phyloP scores from a whole-genome alignment of 2,329 filamentous ascomycete genomes.

The Fusarium sp. region DNA sequence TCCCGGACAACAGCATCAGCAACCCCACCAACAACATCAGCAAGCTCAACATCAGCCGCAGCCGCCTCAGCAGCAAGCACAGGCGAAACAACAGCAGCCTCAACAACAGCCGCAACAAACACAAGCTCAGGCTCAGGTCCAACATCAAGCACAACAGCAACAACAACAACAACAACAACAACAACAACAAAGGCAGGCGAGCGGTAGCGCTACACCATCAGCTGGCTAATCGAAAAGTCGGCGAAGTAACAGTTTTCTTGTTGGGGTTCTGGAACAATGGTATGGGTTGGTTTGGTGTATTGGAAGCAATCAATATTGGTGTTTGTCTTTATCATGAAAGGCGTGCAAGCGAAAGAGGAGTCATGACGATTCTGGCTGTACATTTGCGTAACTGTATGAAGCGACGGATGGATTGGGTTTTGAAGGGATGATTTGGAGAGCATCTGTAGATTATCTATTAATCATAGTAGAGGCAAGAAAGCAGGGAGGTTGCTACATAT shows the following conservation, averaged over 20 bases:
- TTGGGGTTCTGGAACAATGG: conserved; percentile 30
- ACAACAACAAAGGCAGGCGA: conserved; percentile 52
- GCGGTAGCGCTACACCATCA: conserved; percentile 57
- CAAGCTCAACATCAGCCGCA: conserved; percentile 39
- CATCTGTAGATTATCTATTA: conserved; percentile 42
- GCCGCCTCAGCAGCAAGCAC: conserved; percentile 23
- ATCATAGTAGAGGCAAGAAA: conserved; percentile 33
- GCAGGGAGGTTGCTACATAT: conserved; percentile 15
- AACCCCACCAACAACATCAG: conserved; percentile 45
- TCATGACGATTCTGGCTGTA: conserved; percentile 27
- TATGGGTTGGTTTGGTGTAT: conserved; percentile 18
- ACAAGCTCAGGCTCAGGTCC: conserved; percentile 13
- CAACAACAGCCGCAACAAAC: conserved; percentile 33
- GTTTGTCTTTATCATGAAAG: conserved; percentile 36
- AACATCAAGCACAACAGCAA: conserved; percentile 35
- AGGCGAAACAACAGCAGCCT: conserved; percentile 36
- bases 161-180: conserved; percentile 45
- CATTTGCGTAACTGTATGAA: conserved; percentile 29
- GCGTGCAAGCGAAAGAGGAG: conserved; percentile 30
- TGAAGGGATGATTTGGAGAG: conserved; percentile 24
- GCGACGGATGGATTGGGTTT: conserved; percentile 26
- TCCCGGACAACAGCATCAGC: conserved; percentile 47
- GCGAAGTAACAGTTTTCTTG: conserved; percentile 11
- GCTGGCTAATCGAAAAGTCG: conserved; percentile 41
- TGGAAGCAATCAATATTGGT: conserved; percentile 24